These are phyloP conservation scores for Solanum boliviense DNA, from an alignment of 257 asterid genomes.

Conservation along the genomic window DNA sequence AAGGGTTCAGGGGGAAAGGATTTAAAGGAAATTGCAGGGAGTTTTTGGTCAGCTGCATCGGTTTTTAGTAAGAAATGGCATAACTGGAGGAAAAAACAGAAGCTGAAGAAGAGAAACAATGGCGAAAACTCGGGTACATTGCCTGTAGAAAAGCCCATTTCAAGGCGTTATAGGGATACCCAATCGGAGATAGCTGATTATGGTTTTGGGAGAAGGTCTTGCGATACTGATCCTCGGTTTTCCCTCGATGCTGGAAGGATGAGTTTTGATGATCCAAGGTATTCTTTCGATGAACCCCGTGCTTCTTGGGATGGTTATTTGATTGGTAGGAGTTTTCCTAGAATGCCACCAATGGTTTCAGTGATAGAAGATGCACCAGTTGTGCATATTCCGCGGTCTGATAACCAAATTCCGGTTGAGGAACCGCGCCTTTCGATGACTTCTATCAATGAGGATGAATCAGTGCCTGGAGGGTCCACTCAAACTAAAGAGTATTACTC, in stretches of 20 bases:
- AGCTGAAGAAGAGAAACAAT: slow-evolving; percentile 35
- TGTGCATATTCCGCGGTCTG: slow-evolving; percentile 20
- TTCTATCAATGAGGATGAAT: slow-evolving; percentile 7
- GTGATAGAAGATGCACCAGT: slow-evolving; percentile 53
- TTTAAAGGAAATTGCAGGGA: slow-evolving; percentile 22
- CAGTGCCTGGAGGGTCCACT: slow-evolving; percentile 46
- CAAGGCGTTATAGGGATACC: slow-evolving; percentile 46
- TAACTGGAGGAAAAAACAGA: slow-evolving; percentile 62
- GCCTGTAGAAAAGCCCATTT: slow-evolving; percentile 43
- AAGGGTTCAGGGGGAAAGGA: slow-evolving; percentile 25
- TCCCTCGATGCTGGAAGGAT: slow-evolving; percentile 62
- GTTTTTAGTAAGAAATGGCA: slow-evolving; percentile 70
- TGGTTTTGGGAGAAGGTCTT: slow-evolving; percentile 65
- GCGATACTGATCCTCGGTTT: slow-evolving; percentile 58
- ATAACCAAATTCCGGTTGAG: slow-evolving; percentile 56
- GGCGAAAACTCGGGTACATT: slow-evolving; percentile 32
- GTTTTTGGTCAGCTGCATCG: slow-evolving; percentile 55
- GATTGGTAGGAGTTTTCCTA: slow-evolving; percentile 47
- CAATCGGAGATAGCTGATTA: slow-evolving; percentile 68
- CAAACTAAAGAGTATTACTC: slow-evolving; percentile 60
- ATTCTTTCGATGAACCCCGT: slow-evolving; percentile 61
- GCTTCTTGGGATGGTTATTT: slow-evolving; percentile 67
- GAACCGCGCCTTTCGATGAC: slow-evolving; percentile 9
- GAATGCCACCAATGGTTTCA: slow-evolving; percentile 56
- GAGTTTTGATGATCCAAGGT: slow-evolving; percentile 55